A percentile compares a stretch with the other conserved stretches of the same genome.
Evolutionary conservation across 441 rosid species (phyloP).

Genomic region (Bocquillonia castaneifolia): DNA sequence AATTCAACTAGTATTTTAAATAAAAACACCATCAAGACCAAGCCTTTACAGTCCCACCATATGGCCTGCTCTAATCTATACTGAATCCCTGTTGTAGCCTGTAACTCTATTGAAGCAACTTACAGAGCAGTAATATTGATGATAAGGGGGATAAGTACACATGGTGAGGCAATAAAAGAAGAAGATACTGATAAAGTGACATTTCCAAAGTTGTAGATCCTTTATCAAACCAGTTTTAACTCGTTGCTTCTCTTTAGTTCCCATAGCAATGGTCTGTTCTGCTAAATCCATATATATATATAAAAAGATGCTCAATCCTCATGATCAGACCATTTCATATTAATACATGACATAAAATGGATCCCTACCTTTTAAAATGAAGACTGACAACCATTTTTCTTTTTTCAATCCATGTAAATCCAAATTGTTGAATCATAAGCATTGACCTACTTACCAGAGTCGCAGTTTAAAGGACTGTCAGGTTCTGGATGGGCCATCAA

Average conservation of each 20-base stretch:
- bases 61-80: neutral
- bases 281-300: neutral
- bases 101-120: neutral
- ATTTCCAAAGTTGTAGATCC: neutral
- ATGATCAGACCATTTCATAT: neutral
- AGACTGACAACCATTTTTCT: neutral
- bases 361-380: neutral
- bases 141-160: neutral
- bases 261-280: neutral
- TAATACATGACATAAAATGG: neutral
- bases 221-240: neutral
- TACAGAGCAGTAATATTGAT: neutral
- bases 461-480: constrained; percentile 95
- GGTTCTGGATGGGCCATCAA: constrained; percentile 99
- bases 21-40: neutral
- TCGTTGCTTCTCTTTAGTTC: neutral
- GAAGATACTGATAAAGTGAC: neutral
- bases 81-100: neutral
- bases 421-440: neutral
- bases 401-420: neutral
- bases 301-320: neutral
- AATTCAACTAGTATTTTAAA: neutral
- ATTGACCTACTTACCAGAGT: constrained; percentile 56
- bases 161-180: neutral
- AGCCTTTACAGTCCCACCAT: neutral